A percentile compares a stretch with the other conserved stretches of the same genome.
Evolutionary conservation across 1,284 basidiomycete genomes (phyloP).

Genomic region (Rhodotorula sp.): DNA sequence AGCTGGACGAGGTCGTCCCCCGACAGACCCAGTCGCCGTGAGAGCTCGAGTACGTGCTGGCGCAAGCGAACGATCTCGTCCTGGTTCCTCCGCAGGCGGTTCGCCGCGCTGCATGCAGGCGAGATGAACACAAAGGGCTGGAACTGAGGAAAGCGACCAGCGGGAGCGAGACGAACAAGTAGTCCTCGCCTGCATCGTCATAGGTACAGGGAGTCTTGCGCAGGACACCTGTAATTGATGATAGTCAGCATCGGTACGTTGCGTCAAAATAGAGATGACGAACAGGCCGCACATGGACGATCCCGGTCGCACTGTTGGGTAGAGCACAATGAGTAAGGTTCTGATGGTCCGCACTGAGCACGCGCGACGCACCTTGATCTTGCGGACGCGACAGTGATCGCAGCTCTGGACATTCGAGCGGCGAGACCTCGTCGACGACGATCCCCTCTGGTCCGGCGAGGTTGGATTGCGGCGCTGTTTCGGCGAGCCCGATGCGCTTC

Average conservation of each 20-base stretch:
- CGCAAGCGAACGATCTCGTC: constrained; percentile 15
- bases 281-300: constrained; percentile 18
- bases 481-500: background rate
- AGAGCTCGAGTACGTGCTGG: constrained; percentile 8
- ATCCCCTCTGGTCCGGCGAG: too few species aligned
- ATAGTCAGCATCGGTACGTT: too few species aligned
- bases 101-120: background rate
- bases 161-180: background rate
- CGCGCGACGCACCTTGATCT: background rate
- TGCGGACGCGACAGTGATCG: background rate
- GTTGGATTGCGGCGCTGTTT: too few species aligned
- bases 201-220: background rate
- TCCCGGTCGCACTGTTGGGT: constrained; percentile 9
- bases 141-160: background rate
- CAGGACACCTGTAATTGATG: background rate
- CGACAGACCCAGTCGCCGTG: background rate
- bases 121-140: background rate
- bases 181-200: background rate
- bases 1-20: constrained; percentile 5
- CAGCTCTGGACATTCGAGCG: background rate
- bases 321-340: background rate
- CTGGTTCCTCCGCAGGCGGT: constrained; percentile 3
- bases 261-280: background rate
- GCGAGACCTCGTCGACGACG: too few species aligned
- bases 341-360: background rate